These are phyloP conservation scores for Cladophialophora chaetospira DNA, from an alignment of 2,329 filamentous ascomycete genomes.

Conservation along the genomic window DNA sequence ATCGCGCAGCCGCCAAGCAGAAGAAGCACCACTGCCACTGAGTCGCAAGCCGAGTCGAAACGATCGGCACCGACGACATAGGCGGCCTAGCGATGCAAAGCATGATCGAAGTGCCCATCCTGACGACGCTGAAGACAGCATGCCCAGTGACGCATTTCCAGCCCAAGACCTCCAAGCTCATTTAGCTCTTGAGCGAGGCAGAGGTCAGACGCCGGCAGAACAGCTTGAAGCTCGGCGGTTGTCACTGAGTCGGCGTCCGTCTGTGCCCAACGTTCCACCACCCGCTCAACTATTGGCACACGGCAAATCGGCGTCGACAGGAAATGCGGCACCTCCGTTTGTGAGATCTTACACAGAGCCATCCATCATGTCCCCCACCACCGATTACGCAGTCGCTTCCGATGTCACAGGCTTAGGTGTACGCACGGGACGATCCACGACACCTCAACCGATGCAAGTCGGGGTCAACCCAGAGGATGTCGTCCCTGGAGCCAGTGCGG, in stretches of 20 bases:
- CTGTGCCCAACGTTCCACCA: constrained; percentile 76
- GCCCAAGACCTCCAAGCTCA: constrained; percentile 23
- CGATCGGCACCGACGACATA: constrained; percentile 18
- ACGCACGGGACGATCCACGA: constrained; percentile 67
- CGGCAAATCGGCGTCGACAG: constrained; percentile 42
- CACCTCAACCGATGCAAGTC: constrained; percentile 83
- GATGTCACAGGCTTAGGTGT: constrained; percentile 11
- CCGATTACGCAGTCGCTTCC: constrained; percentile 59
- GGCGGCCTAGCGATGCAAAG: constrained; percentile 20
- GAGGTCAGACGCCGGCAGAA: constrained; percentile 74
- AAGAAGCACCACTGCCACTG: constrained; percentile 27
- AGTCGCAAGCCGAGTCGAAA: constrained; percentile 22
- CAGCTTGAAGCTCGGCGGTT: constrained; percentile 86
- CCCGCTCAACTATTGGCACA: constrained; percentile 57
- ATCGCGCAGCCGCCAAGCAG: constrained; percentile 41
- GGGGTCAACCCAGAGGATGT: constrained; percentile 54
- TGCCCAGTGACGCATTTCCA: not conserved
- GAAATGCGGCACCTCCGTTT: constrained; percentile 33
- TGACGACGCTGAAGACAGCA: constrained; percentile 20
- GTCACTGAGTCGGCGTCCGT: constrained; percentile 78
- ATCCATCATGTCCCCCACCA: constrained; percentile 37
- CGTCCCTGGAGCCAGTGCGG: too few relatives aligned
- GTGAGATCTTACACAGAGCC: constrained; percentile 46
- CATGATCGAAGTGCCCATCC: constrained; percentile 22
- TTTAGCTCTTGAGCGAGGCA: constrained; percentile 63